A percentile compares a stretch with the other conserved stretches of the same genome.
These are phyloP conservation scores for Oxytropis ochrocephala DNA, from an alignment of 306 rosid species.

Conservation along the genomic window DNA sequence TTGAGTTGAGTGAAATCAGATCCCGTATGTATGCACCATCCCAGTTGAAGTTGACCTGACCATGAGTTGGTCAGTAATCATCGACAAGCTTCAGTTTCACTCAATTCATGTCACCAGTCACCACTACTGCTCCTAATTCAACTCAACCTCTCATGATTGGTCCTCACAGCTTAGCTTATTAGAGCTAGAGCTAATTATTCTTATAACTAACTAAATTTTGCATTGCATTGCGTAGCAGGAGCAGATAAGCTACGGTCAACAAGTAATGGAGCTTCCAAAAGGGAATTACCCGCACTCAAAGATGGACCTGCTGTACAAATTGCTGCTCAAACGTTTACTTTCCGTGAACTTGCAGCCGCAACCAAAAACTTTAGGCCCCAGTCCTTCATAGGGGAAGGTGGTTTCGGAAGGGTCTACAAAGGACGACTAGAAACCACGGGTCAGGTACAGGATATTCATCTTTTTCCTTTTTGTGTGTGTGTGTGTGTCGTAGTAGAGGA, in stretches of 20 bases:
- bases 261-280: conserved; percentile 53
- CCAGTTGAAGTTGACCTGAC: conserved; percentile 9
- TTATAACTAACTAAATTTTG: background rate
- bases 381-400: conserved; percentile 88
- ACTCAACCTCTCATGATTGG: background rate
- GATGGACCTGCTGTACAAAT: conserved; percentile 59
- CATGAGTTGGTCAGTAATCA: background rate
- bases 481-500: background rate
- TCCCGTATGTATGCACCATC: conserved; percentile 7
- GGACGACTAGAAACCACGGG: conserved; percentile 73
- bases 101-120: background rate
- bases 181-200: background rate
- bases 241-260: conserved; percentile 54
- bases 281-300: conserved; percentile 57
- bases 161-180: background rate
- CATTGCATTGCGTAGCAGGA: conserved; percentile 31
- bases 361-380: conserved; percentile 79
- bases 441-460: conserved; percentile 43
- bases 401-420: conserved; percentile 90
- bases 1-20: conserved; percentile 21
- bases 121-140: background rate
- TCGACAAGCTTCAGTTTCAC: background rate
- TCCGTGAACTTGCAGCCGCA: conserved; percentile 76
- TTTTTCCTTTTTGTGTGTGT: too few relatives aligned
- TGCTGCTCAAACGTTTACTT: conserved; percentile 83